Evolutionary conservation across 129 eudicot genomes (phyloP), one percentile per base, ranked within the genome.

Genomic region (Silybum marianum): DNA sequence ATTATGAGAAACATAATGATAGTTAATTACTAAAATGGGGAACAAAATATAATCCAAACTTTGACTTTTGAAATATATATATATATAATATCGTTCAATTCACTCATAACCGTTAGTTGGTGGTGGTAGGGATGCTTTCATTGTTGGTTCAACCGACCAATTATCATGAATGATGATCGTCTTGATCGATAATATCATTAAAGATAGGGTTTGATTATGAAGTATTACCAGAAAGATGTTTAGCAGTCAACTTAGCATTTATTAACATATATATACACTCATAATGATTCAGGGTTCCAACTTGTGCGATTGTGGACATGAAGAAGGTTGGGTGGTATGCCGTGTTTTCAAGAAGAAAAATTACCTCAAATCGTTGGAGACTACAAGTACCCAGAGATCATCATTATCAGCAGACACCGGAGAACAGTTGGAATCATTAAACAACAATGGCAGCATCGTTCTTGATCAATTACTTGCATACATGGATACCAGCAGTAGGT

Each of bases 241-340:
- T 51, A 22, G 67, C 30, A 23, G 12, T 51, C 32, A 51, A 21
- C 12, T 26, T 7, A 21, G 14, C 26, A 40, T 1, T 19, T 21
- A 11, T 25, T 81, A 11, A 2, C 7, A 63, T 7, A 73, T 42
- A 12, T 10, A 19, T 3, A 7, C 1, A 58, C 19, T 22, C n/a
- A 62, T 68, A 28, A 42, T 80, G 71, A 30, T 78, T 34, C 58
- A 84, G 88, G 85, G 13, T 51, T 73, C 78, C 66, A 74, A 16
- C 84, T 14, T 77, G 39, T 87, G 82, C 32, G 91, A 89, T 34
- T 71, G 65, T 54, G 24, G 24, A 36, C 88, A 88, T 21, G 97
- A 93, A 85, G 98, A 91, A 38, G 98, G 98, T 6, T 93, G 98
- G 97, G 98, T 91, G 51, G 85, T 89, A 2, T 93, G 98, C 34